These are phyloP conservation scores for Amanita pallidorosea DNA, from an alignment of 768 basidiomycete genomes.

Conservation along the genomic window DNA sequence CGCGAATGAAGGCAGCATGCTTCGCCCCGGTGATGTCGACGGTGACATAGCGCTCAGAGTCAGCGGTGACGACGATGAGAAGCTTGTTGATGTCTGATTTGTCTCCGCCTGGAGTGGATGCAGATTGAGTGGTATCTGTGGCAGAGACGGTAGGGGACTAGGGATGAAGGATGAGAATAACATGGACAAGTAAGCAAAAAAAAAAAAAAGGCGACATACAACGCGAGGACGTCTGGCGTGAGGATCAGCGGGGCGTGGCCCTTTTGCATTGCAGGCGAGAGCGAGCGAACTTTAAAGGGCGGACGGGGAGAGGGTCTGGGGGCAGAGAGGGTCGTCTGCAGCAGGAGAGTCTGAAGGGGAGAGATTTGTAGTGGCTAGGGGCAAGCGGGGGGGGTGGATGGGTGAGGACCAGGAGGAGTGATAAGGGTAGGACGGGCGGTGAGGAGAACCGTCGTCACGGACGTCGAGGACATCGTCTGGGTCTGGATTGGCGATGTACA, in stretches of 20 bases:
- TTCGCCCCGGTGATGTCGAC: slow-evolving; percentile 63
- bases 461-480: slow-evolving; percentile 30
- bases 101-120: slow-evolving; percentile 13
- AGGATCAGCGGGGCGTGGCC: slow-evolving; percentile 2
- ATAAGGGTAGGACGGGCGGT: slow-evolving; percentile 2
- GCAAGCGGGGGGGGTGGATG: slow-evolving; percentile 13
- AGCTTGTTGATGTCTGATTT: slow-evolving; percentile 21
- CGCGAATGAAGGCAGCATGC: slow-evolving; percentile 60
- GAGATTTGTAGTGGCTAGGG: slow-evolving; percentile 8
- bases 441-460: slow-evolving; percentile 15
- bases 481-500: slow-evolving; percentile 54
- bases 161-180: slow-evolving; percentile 14
- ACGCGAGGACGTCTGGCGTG: slow-evolving; percentile 21
- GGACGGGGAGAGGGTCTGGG: background rate
- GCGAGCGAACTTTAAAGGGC: background rate
- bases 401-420: slow-evolving; percentile 9
- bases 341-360: slow-evolving; percentile 50
- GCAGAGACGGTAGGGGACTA: slow-evolving; percentile 31
- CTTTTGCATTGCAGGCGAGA: slow-evolving; percentile 14
- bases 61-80: slow-evolving; percentile 61
- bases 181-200: background rate
- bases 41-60: slow-evolving; percentile 64
- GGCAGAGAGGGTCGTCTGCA: slow-evolving; percentile 39
- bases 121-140: slow-evolving; percentile 21
- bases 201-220: slow-evolving; percentile 18